Conservation (phyloP, 768 basidiomycete species). For the Phaffia australis region DNA sequence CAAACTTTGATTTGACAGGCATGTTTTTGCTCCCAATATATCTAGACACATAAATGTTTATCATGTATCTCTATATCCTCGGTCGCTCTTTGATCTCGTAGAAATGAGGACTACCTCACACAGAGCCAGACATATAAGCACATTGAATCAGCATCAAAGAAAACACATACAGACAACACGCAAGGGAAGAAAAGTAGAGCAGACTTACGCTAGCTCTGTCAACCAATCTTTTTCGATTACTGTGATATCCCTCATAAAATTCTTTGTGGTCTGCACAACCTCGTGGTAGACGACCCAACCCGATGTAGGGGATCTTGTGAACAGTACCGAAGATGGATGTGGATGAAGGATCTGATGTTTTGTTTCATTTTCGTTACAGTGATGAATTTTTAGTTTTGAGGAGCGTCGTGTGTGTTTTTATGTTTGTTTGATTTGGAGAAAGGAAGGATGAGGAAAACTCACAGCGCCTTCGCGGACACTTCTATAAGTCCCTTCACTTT, state of each 20-base stretch:
- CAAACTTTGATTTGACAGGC: no score
- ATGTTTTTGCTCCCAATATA: no score
- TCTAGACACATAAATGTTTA: no score
- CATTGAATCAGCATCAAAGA: background rate
- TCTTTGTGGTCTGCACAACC: constrained; percentile 91
- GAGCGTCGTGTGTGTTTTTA: background rate
- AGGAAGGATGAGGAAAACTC: constrained; percentile 30
- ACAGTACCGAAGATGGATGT: constrained; percentile 87
- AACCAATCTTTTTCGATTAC: constrained; percentile 94
- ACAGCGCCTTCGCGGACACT: constrained; percentile 78
- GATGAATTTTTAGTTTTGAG: background rate
- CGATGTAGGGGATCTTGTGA: constrained; percentile 77
- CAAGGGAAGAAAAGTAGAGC: background rate
- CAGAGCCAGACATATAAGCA: background rate
- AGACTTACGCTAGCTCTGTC: constrained; percentile 39
- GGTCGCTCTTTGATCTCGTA: constrained; percentile 18
- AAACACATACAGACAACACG: background rate
- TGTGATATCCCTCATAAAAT: constrained; percentile 83
- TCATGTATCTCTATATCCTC: background rate
- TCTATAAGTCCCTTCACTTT: constrained; percentile 84
- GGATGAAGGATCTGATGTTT: constrained; percentile 60
- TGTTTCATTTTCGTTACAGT: background rate
- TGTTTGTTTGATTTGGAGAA: background rate
- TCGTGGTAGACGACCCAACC: constrained; percentile 95
- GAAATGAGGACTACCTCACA: constrained; percentile 5